phyloP scores from a whole-genome alignment of 2,329 filamentous ascomycete genomes.

The Fusarium dimerum region DNA sequence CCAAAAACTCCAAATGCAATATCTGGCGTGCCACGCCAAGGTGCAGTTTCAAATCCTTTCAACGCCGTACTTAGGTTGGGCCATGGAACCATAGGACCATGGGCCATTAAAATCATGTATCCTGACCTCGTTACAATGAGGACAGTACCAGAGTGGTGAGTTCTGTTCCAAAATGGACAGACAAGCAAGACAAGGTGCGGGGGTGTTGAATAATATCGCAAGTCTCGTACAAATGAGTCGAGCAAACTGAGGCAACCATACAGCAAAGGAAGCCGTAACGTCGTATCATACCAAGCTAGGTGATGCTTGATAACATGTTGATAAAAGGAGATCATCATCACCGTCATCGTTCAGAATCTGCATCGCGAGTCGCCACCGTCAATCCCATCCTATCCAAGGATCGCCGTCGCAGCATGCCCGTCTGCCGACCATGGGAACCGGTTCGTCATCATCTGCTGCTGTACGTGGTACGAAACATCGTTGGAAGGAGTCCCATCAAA shows the following conservation, averaged over 20 bases:
- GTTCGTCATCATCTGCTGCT: slow-evolving; percentile 42
- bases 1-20: slow-evolving; percentile 1
- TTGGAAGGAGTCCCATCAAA: slow-evolving; percentile 49
- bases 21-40: background rate
- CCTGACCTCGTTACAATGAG: background rate
- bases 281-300: slow-evolving; percentile 12
- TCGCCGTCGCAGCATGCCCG: slow-evolving; percentile 52
- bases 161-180: background rate
- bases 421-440: slow-evolving; percentile 51
- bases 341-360: slow-evolving; percentile 10
- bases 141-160: background rate
- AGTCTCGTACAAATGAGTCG: background rate
- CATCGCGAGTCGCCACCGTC: slow-evolving; percentile 17
- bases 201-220: background rate
- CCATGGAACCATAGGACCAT: background rate
- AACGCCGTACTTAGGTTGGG: background rate
- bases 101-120: background rate
- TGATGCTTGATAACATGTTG: slow-evolving; percentile 9
- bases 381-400: slow-evolving; percentile 37
- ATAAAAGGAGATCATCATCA: slow-evolving; percentile 3
- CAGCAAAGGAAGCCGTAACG: background rate
- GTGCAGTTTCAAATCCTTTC: background rate
- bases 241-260: background rate
- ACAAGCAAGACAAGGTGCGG: background rate
- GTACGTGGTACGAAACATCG: slow-evolving; percentile 41